These are phyloP conservation scores for Talaromyces borbonicus DNA, from an alignment of 495 filamentous ascomycete species.

Conservation along the genomic window DNA sequence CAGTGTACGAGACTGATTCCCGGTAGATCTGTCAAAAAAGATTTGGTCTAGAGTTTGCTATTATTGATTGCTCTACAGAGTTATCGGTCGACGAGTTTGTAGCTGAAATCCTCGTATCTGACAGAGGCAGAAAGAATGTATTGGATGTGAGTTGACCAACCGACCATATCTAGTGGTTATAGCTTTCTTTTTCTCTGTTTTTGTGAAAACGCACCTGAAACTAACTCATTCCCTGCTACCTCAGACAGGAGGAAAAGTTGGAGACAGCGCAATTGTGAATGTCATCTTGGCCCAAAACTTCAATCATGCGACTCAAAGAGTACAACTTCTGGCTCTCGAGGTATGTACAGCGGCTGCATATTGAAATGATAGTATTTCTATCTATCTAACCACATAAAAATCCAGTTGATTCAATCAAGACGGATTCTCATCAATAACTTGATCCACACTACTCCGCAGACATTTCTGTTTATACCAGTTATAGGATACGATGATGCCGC, in stretches of 20 bases:
- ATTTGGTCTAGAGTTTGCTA: constrained; percentile 57
- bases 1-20: constrained; percentile 14
- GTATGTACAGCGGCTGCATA: constrained; percentile 19
- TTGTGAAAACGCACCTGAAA: too few species aligned
- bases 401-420: constrained; percentile 72
- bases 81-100: constrained; percentile 76
- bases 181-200: neutral
- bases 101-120: constrained; percentile 45
- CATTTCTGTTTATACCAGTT: constrained; percentile 73
- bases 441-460: constrained; percentile 61
- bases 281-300: constrained; percentile 75
- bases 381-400: too few species aligned
- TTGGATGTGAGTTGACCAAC: neutral
- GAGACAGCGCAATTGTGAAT: constrained; percentile 54
- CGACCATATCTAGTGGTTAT: neutral
- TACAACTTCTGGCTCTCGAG: constrained; percentile 85
- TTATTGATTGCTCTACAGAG: constrained; percentile 59
- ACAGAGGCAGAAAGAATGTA: neutral
- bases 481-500: constrained; percentile 21
- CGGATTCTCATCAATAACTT: constrained; percentile 64
- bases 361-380: too few species aligned
- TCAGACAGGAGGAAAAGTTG: constrained; percentile 11
- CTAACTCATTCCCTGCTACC: neutral
- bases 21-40: constrained; percentile 52
- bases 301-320: constrained; percentile 51